Base-by-base conservation (phyloP, 1,284 basidiomycete genomes). In the Takashimella tepidaria region DNA sequence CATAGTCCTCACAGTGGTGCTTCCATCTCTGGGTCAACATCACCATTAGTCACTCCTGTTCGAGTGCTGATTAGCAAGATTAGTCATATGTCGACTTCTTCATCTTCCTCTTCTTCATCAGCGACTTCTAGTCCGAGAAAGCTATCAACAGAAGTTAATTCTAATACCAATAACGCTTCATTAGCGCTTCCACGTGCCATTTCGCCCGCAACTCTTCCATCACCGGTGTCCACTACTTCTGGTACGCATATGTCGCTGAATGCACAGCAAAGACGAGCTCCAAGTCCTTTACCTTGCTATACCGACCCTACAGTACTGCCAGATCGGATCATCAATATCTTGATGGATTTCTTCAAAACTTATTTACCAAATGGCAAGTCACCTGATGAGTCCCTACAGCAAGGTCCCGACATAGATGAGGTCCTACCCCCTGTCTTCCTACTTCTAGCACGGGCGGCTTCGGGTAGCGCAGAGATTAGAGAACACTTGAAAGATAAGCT, bases 391-490 rank as follows among this genome's bases (percentile, higher is more conserved):
- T 46, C 43, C 19, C n/a, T 54, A 13, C 55, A 62, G 6, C 48
- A 64, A 23, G 71, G 65, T 1, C 41, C 74, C 19, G 74, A 81
- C 13, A 70, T 92, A 31, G 91, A 95, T 63, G 89, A 93, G 51
- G 68, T 85, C 0, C 75, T 92, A 22, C 79, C 83, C 2, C 91
- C 91, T 1, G 77, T 92, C 12, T 79, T 87, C 11, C 75, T 90
- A 11, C 80, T 95, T 21, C 73, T 92, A 45, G 82, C 84, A 1
- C 82, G 86, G 54, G 72, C 89, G 22, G 87, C 84, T 59, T 70
- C 79, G 21, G 84, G 80, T 1, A 84, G 87, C 58, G 81, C 83
- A 50, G 74, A 74, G 1, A 81, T 82, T 21, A 79, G 84, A 50
- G 58, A 70, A 27, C 78, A 82, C 26, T 72, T 90, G 56, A 80